Base-by-base conservation (phyloP, 176 grass and related monocot species). In the Aegilops umbellulata region DNA sequence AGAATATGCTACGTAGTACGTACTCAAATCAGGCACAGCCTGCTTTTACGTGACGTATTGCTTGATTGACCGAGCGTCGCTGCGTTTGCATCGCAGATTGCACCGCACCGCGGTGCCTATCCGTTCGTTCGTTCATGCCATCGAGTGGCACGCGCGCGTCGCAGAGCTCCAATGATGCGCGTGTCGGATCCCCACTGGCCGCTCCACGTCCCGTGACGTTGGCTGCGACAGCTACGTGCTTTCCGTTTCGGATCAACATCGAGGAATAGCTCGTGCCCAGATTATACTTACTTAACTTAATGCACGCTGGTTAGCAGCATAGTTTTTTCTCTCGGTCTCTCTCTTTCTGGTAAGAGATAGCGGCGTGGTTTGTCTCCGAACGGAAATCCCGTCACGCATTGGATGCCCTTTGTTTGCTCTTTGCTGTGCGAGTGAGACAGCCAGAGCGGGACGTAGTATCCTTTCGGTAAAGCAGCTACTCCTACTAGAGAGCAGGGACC, bases 371-470 rank as follows among this genome's bases (percentile, higher is more conserved):
- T 84, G 7, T 46, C 53, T 32, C 0, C 4, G 4, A 2, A 10
- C 13, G 7, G 34, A 15, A 10, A 51, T 15, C 3, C n/a, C 31
- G 32, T 2, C 20, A 2, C 7, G 64, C 88, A 86, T 89, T 83
- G 88, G 88, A 87, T 90, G 46, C 88, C 66, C 47, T 57, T 14
- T 57, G 0, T 14, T 13, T 14, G 23, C 30, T 15, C 35, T 34
- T 67, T 20, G 79, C 31, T 24, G 74, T 13, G 55, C 79, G 0
- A 39, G 62, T 0, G 3, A 61, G 22, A 24, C 23, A 0, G 46
- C 47, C 47, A 57, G 53, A 57, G 2, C 15, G 41, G 22, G 83
- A 15, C 44, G 35, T 73, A 1, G 41, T 8, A 24, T 38, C 74
- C 67, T 87, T 83, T 75, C 25, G 22, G 34, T 68, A 71, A 83